Base-by-base conservation (phyloP, 495 filamentous ascomycete genomes). In the Aspergillus affinis region DNA sequence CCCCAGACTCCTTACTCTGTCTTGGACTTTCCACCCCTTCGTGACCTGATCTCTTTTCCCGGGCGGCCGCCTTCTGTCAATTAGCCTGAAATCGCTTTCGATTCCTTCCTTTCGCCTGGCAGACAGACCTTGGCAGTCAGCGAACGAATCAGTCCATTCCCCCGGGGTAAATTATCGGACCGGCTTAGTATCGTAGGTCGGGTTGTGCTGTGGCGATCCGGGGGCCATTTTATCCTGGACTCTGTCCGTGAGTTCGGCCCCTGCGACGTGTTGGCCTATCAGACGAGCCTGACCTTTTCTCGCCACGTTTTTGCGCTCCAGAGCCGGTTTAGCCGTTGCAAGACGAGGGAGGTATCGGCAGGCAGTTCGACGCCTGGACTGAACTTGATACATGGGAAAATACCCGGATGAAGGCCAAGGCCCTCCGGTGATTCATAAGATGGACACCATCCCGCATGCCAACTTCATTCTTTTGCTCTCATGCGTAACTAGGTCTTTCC, bases 71-170 rank as follows among this genome's bases (percentile, higher is more conserved):
- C 49, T 18, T 36, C 15, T 30, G 9, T 17, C 50, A 59, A 59
- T 59, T 59, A 59, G 57, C 57, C 57, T 59, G 57, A 59, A 54
- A 27, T 41, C 26, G 48, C 26, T 26, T 26, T 32, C 6, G n/a
- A 26, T 41, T n/a, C 10, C 13, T 51, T 10, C 23, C 55, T 20
- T 26, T 58, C 18, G 13, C 18, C 27, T 15, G 27, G n/a, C 10
- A 44, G 8, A 54, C 13, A 19, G 10, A 2, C 30, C 52, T 54
- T 54, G 52, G 52, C 52, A 17, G 17, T 6, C 27, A 21, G 19
- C 13, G 51, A 26, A 32, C 54, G 21, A 56, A 56, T 56, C 54
- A 48, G 2, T n/a, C 2, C 23, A n/a, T 17, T 18, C 13, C 4
- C 12, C 23, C 3, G 17, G 17, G 41, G 52, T 26, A 17, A 45